Evolutionary conservation across 805 yeast genomes (phyloP).

Genomic region (Lipomyces spencermartinsiae): DNA sequence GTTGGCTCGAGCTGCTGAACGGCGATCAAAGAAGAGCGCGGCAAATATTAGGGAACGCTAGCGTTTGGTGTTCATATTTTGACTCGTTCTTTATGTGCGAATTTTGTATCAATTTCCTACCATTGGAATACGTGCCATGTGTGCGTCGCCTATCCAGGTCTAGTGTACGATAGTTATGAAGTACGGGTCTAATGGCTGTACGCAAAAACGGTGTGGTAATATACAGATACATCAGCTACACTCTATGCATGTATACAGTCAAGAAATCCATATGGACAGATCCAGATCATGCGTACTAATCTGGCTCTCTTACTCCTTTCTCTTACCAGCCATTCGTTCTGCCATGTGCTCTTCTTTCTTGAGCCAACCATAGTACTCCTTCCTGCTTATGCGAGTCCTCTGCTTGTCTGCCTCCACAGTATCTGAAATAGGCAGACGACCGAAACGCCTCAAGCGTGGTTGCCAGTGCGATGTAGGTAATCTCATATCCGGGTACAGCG

Average conservation of each 20-base stretch:
- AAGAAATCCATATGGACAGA: neutral
- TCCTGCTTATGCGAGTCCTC: slow-evolving; percentile 66
- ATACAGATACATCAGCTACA: neutral
- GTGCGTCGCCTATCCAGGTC: neutral
- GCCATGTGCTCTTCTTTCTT: slow-evolving; percentile 16
- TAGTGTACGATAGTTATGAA: neutral
- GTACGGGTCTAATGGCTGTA: neutral
- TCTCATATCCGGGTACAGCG: slow-evolving; percentile 64
- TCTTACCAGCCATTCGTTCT: neutral
- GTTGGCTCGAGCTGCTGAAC: slow-evolving; percentile 23
- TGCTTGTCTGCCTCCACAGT: slow-evolving; percentile 61
- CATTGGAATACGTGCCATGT: neutral
- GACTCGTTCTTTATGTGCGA: neutral
- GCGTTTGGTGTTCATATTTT: neutral
- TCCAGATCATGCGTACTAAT: neutral
- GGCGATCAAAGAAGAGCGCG: slow-evolving; percentile 9
- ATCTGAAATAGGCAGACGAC: slow-evolving; percentile 62
- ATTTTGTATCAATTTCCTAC: slow-evolving; percentile 1
- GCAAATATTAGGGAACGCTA: neutral
- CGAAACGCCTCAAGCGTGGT: slow-evolving; percentile 88
- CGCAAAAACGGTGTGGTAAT: neutral
- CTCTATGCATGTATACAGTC: neutral
- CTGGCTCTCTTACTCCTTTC: neutral
- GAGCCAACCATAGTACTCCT: slow-evolving; percentile 53
- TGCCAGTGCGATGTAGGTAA: slow-evolving; percentile 90